These are phyloP conservation scores for Penicillium cosmopolitanum DNA, from an alignment of 495 filamentous ascomycete genomes.

Conservation along the genomic window DNA sequence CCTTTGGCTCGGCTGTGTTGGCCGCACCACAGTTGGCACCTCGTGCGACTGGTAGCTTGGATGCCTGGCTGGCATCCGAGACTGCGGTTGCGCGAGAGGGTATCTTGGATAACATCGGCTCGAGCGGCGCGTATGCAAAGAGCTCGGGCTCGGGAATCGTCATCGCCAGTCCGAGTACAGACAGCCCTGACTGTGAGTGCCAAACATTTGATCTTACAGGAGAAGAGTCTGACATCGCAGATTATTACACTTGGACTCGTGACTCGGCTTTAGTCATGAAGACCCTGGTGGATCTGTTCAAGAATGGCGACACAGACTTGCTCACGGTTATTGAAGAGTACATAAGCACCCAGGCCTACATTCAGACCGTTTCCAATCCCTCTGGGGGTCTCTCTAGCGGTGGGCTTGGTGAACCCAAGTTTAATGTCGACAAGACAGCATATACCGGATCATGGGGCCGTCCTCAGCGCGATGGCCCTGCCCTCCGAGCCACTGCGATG, in stretches of 20 bases:
- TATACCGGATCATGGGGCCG: slow-evolving; percentile 71
- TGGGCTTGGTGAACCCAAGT: slow-evolving; percentile 53
- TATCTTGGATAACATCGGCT: slow-evolving; percentile 65
- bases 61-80: slow-evolving; percentile 58
- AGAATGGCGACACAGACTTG: slow-evolving; percentile 55
- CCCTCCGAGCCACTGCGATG: slow-evolving; percentile 66
- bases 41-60: slow-evolving; percentile 30
- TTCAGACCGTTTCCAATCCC: slow-evolving; percentile 64
- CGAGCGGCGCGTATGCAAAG: slow-evolving; percentile 48
- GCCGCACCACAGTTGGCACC: slow-evolving; percentile 27
- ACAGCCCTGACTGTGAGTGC: slow-evolving; percentile 61
- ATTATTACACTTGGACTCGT: slow-evolving; percentile 71
- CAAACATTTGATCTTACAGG: neutral
- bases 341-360: slow-evolving; percentile 59
- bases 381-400: slow-evolving; percentile 55
- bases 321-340: slow-evolving; percentile 60
- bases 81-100: slow-evolving; percentile 51
- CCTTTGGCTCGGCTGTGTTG: slow-evolving; percentile 24
- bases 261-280: slow-evolving; percentile 70
- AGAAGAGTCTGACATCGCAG: slow-evolving; percentile 23
- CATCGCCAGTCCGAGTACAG: slow-evolving; percentile 64
- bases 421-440: slow-evolving; percentile 58
- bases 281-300: slow-evolving; percentile 60
- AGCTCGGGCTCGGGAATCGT: slow-evolving; percentile 58
- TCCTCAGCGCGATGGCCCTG: slow-evolving; percentile 73